Evolutionary conservation across 2,329 filamentous ascomycete genomes (phyloP).

Genomic region (Sphaerostilbella broomeana): DNA sequence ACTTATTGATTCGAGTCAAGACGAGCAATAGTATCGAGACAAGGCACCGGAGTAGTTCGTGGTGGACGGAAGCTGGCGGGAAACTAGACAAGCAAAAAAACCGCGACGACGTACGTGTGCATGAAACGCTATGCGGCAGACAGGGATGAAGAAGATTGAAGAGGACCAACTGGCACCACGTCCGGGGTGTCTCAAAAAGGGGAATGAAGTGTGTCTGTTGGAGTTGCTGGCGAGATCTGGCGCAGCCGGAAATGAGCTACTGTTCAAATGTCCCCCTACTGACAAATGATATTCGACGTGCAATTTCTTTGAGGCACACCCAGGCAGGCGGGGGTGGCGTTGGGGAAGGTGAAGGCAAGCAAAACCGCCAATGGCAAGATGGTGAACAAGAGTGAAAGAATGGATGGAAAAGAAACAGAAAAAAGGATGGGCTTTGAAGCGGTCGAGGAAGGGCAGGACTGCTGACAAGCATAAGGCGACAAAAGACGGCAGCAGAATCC

Average conservation of each 20-base stretch:
- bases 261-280: slow-evolving; percentile 12
- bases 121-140: slow-evolving; percentile 15
- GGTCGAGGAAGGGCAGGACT: neutral
- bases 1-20: no score
- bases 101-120: slow-evolving; percentile 11
- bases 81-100: slow-evolving; percentile 6
- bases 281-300: slow-evolving; percentile 10
- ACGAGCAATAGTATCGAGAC: neutral
- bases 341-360: neutral
- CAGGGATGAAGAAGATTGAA: slow-evolving; percentile 12
- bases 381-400: neutral
- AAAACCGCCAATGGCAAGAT: neutral
- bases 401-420: neutral
- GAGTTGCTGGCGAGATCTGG: slow-evolving; percentile 13
- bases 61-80: slow-evolving; percentile 3
- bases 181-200: slow-evolving; percentile 14
- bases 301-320: slow-evolving; percentile 12
- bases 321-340: neutral
- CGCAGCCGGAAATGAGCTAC: slow-evolving; percentile 14
- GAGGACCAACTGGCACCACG: slow-evolving; percentile 10
- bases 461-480: neutral
- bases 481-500: slow-evolving; percentile 2
- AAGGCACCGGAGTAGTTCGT: no score
- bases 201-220: slow-evolving; percentile 12
- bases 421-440: neutral